Evolutionary conservation across 192 early-diverging fungal genomes (phyloP).

Genomic region (Martensiomyces pterosporus): DNA sequence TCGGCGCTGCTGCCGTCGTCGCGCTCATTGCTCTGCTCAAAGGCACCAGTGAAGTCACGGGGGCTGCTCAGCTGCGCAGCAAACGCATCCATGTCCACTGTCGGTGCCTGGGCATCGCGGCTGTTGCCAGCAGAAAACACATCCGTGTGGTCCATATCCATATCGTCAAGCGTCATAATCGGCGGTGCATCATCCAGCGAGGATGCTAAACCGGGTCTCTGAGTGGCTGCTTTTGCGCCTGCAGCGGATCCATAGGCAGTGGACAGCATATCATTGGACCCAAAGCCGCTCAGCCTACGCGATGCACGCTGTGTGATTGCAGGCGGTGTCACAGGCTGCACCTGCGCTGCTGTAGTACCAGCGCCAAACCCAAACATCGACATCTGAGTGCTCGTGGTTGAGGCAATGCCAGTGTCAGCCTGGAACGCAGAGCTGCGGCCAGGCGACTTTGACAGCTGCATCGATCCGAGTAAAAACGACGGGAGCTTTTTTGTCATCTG

Average conservation of each 20-base stretch:
- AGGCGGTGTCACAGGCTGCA: conserved; percentile 19
- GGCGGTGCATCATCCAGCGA: conserved; percentile 47
- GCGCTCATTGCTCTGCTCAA: background rate
- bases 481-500: conserved; percentile 36
- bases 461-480: conserved; percentile 39
- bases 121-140: conserved; percentile 3
- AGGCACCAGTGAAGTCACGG: too few species aligned
- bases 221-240: conserved; percentile 9
- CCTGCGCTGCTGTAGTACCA: conserved; percentile 2
- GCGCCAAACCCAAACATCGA: conserved; percentile 15
- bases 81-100: background rate
- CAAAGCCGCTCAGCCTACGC: conserved; percentile 46
- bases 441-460: conserved; percentile 27
- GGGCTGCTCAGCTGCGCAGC: too few species aligned
- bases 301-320: conserved; percentile 33
- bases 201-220: too few species aligned
- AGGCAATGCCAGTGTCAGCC: conserved; percentile 14
- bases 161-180: conserved; percentile 38
- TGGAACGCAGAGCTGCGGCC: conserved; percentile 7
- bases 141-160: conserved; percentile 10
- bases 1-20: background rate
- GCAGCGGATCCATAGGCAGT: conserved; percentile 28
- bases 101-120: background rate
- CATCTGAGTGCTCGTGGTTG: conserved; percentile 7
- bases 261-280: conserved; percentile 51